phyloP scores from a whole-genome alignment of 192 early-diverging fungal species.

The Piromyces finnis region DNA sequence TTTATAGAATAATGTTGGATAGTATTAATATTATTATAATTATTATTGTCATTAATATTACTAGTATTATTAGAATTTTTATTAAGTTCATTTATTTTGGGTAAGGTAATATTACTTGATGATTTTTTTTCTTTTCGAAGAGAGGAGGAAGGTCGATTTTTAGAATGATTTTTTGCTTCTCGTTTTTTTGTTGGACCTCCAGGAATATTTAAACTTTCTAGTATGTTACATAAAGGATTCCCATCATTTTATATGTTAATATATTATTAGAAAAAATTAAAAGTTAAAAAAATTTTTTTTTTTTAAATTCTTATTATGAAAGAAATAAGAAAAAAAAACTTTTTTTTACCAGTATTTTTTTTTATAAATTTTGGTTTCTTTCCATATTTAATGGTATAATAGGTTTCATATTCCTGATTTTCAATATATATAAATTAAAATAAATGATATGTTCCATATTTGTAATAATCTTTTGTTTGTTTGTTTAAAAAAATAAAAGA shows the following conservation, averaged over 20 bases:
- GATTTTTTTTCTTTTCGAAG: neutral
- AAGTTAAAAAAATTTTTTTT: too few relatives aligned
- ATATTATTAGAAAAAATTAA: too few relatives aligned
- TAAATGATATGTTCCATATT: neutral
- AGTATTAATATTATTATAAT: neutral
- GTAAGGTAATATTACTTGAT: neutral
- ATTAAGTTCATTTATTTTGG: neutral
- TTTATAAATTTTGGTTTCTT: constrained; percentile 19
- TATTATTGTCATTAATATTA: neutral
- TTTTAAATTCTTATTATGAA: too few relatives aligned
- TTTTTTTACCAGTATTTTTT: constrained; percentile 2
- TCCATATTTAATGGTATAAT: constrained; percentile 31
- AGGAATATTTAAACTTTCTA: too few relatives aligned
- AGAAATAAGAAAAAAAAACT: too few relatives aligned
- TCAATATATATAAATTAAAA: too few relatives aligned
- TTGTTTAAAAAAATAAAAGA: too few relatives aligned
- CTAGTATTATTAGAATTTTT: neutral
- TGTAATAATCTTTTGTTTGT: too few relatives aligned
- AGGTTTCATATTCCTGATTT: constrained; percentile 26
- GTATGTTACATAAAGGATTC: too few relatives aligned
- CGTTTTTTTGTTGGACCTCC: neutral
- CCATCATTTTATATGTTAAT: too few relatives aligned
- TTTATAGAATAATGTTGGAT: neutral
- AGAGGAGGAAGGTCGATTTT: neutral
- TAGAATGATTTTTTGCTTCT: neutral